Evolutionary conservation across 108 stramenopile species (phyloP).

Genomic region (Seminavis robusta): DNA sequence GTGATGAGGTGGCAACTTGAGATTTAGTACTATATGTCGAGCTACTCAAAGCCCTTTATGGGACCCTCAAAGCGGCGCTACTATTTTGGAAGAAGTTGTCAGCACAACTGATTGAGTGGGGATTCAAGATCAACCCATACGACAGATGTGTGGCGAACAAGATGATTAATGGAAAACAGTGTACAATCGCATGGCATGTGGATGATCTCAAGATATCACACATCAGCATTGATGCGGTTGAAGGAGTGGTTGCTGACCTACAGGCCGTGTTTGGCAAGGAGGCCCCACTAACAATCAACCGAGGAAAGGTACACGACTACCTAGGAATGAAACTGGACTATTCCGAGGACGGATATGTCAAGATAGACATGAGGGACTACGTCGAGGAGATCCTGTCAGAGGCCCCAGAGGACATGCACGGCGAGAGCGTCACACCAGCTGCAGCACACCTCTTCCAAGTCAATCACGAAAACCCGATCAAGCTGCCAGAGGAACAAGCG

Average conservation of each 20-base stretch:
- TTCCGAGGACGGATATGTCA: conserved; percentile 6
- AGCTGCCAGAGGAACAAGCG: neutral
- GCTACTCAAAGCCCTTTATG: conserved; percentile 30
- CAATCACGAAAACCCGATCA: neutral
- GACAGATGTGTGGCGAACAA: conserved; percentile 43
- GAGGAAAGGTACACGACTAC: conserved; percentile 35
- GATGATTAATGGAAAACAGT: conserved; percentile 28
- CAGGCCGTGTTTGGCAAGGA: neutral
- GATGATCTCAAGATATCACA: conserved; percentile 27
- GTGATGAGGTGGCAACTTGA: too few relatives aligned
- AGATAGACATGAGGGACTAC: conserved; percentile 28
- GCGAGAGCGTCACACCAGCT: conserved; percentile 29
- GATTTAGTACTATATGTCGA: conserved; percentile 15
- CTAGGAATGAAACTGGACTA: conserved; percentile 51
- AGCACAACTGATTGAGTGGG: neutral
- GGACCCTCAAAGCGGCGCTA: conserved; percentile 19
- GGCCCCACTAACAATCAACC: conserved; percentile 1
- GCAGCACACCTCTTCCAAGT: conserved; percentile 23
- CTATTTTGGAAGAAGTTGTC: conserved; percentile 21
- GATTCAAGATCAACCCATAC: conserved; percentile 41
- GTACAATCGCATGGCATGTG: conserved; percentile 34
- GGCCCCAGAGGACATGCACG: neutral
- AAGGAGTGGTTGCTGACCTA: neutral
- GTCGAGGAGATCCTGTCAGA: conserved; percentile 20
- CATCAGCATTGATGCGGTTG: neutral